These are phyloP conservation scores for Paracorniculantispora psalliotae DNA, from an alignment of 2,329 filamentous ascomycete species.

Conservation along the genomic window DNA sequence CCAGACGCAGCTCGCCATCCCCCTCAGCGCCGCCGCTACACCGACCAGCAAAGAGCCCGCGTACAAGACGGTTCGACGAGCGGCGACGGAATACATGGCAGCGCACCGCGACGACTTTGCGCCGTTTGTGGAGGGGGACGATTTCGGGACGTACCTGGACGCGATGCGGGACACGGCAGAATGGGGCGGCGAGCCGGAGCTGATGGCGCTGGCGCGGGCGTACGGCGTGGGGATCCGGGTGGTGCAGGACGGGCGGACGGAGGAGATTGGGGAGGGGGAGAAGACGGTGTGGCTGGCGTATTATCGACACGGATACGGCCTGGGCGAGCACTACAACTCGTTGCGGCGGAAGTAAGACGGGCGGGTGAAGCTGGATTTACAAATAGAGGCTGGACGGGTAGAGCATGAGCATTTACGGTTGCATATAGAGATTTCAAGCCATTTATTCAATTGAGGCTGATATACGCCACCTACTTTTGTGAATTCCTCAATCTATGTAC, in stretches of 20 bases:
- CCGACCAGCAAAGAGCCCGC: conserved; percentile 30
- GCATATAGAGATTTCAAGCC: no score
- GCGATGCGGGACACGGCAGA: conserved; percentile 85
- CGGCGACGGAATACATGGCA: conserved; percentile 73
- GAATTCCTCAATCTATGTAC: neutral
- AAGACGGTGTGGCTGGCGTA: conserved; percentile 79
- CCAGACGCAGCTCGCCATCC: conserved; percentile 19
- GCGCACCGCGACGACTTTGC: conserved; percentile 73
- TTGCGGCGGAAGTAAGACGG: conserved; percentile 45
- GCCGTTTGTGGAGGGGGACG: conserved; percentile 74
- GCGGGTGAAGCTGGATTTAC: neutral
- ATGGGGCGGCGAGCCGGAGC: conserved; percentile 92
- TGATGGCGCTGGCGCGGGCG: conserved; percentile 74
- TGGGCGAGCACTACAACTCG: conserved; percentile 98
- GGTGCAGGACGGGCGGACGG: conserved; percentile 76
- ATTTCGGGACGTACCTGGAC: conserved; percentile 63
- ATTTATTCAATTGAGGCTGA: neutral
- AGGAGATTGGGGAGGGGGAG: conserved; percentile 57
- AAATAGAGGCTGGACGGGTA: no score
- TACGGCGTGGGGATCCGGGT: conserved; percentile 81
- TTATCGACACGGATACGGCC: conserved; percentile 86
- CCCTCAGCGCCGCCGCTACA: conserved; percentile 18
- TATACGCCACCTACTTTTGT: no score
- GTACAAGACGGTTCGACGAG: conserved; percentile 64
- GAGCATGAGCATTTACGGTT: neutral